Base-by-base conservation (phyloP, 1,139 yeast genomes). In the Kluyveromyces sp. region DNA sequence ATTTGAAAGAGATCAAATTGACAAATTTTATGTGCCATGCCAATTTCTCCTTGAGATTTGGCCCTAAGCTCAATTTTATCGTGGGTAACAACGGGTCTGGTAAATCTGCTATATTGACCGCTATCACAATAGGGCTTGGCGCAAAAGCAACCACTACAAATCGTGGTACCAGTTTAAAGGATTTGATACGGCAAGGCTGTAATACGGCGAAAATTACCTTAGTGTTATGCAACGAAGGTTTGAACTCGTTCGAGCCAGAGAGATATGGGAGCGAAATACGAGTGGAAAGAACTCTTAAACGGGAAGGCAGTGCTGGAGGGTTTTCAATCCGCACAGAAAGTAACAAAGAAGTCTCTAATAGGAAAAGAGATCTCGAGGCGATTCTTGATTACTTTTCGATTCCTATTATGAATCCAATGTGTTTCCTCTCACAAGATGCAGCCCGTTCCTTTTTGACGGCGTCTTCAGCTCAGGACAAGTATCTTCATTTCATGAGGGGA, bases 21-120 rank as follows among this genome's bases (percentile, higher is more conserved):
- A 71, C 73, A 49, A 84, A 84, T 63, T 85, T 85, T 60, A 84
- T 84, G 97, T 77, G 88, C 52, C 98, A 92, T 57, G 82, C 78
- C 39, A 78, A 84, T 43, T 83, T 94, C 56, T 80, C 78, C 45
- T 66, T 92, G 15, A 75, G 74, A 2, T 71, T 94, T 35, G 95
- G 95, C 0, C 94, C 95, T 0, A 78, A 83, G 46, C 73, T 92
- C 50, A 94, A 92, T 63, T 87, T 94, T 57, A 86, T 94, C 46
- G 85, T 88, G 31, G 99, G 99, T 11, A 76, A 85, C 50, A 94
- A 94, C 57, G 99, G 99, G 2, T 82, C 95, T 29, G 99, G 99
- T 28, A 94, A 94, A 59, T 81, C 94, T 63, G 96, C 98, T 1
- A 75, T 94, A 26, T 67, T 94, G 49, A 89, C 97, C 0, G 97